These are phyloP conservation scores for Psidium guajava DNA, from an alignment of 345 rosid species.

Conservation along the genomic window DNA sequence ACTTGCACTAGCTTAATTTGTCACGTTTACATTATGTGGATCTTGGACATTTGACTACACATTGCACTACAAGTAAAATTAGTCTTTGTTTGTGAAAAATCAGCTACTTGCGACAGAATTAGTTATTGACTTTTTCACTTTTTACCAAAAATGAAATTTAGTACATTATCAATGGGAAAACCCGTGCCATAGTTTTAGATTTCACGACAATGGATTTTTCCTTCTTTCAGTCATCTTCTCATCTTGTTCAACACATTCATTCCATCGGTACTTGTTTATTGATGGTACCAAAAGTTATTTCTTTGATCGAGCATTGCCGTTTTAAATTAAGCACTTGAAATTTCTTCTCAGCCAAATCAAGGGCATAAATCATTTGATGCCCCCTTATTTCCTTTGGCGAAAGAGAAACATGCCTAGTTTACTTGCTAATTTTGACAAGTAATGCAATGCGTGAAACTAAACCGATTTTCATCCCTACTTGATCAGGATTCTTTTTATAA, in stretches of 20 bases:
- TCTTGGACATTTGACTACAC: not conserved
- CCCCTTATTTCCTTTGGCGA: not conserved
- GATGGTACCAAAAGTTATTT: not conserved
- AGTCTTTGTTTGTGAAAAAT: not conserved
- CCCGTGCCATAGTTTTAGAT: not conserved
- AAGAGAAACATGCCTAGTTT: not conserved
- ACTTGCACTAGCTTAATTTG: not conserved
- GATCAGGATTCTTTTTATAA: no score
- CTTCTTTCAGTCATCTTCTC: not conserved
- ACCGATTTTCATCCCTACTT: not conserved
- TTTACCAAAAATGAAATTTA: not conserved
- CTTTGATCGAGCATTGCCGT: not conserved
- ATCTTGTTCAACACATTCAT: not conserved
- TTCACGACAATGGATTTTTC: not conserved
- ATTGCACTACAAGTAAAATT: not conserved
- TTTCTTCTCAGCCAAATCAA: not conserved
- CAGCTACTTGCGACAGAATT: not conserved
- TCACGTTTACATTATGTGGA: not conserved
- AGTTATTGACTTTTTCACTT: not conserved
- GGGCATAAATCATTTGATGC: not conserved
- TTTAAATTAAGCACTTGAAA: not conserved
- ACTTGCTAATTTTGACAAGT: not conserved
- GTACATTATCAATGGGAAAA: not conserved
- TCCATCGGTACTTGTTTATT: not conserved
- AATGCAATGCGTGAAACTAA: not conserved